Evolutionary conservation across 2,329 filamentous ascomycete genomes (phyloP).

Genomic region (Dothideomycetes sp.): DNA sequence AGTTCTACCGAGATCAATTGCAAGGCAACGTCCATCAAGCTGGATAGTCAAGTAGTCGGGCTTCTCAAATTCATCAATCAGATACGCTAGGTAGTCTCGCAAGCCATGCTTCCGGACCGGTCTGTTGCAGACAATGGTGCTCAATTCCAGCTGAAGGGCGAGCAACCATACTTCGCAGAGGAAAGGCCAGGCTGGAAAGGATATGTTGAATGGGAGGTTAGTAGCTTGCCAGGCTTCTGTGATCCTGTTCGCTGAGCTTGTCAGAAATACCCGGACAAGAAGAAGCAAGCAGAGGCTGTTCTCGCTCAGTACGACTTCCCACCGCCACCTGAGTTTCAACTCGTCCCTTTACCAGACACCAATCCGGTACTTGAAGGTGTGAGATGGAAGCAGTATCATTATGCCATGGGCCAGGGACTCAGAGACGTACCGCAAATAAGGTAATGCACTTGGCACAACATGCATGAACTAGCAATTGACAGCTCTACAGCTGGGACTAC

Average conservation of each 20-base stretch:
- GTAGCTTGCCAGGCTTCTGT: not conserved
- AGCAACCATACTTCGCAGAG: too few species aligned
- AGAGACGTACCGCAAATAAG: slow-evolving; percentile 41
- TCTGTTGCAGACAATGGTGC: too few species aligned
- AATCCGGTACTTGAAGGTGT: slow-evolving; percentile 35
- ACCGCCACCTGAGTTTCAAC: slow-evolving; percentile 31
- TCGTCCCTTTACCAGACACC: slow-evolving; percentile 28
- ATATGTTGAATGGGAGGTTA: slow-evolving; percentile 55
- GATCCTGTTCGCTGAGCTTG: not conserved
- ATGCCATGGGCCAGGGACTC: slow-evolving; percentile 28
- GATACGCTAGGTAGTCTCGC: too few species aligned
- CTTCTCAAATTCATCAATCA: too few species aligned
- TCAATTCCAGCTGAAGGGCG: too few species aligned
- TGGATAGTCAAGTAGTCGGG: too few species aligned
- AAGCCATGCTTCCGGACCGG: too few species aligned
- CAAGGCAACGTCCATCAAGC: too few species aligned
- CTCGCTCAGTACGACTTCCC: slow-evolving; percentile 42
- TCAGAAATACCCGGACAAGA: slow-evolving; percentile 53
- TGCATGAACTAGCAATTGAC: not conserved
- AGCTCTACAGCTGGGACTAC: slow-evolving; percentile 29
- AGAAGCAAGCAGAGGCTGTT: slow-evolving; percentile 46
- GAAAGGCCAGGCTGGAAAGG: slow-evolving; percentile 34
- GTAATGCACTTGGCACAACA: not conserved
- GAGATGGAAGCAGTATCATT: slow-evolving; percentile 35
- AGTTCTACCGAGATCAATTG: too few species aligned